These are phyloP conservation scores for Colletotrichum tropicicola DNA, from an alignment of 2,329 filamentous ascomycete species.

Conservation along the genomic window DNA sequence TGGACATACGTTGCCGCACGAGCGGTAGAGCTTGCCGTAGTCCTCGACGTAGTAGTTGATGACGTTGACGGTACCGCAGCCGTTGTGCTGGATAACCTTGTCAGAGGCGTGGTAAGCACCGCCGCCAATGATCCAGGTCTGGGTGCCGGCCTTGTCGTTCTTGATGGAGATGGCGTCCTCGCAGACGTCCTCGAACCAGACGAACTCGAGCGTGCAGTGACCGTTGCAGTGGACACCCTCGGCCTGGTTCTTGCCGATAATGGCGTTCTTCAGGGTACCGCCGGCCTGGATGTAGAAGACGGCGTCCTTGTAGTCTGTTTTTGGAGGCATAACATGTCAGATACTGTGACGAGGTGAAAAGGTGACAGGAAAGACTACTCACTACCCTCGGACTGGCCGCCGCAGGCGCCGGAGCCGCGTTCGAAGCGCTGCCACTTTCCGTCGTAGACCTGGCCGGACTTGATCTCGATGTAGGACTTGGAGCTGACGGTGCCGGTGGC, in stretches of 20 bases:
- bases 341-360: rapidly evolving
- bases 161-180: conserved; percentile 36
- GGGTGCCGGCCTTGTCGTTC: conserved; percentile 25
- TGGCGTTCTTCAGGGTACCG: conserved; percentile 55
- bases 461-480: conserved; percentile 35
- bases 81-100: conserved; percentile 59
- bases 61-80: conserved; percentile 50
- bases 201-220: conserved; percentile 46
- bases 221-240: conserved; percentile 57
- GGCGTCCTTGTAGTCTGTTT: conserved; percentile 48
- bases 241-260: conserved; percentile 49
- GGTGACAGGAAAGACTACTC: not conserved
- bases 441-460: conserved; percentile 42
- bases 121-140: conserved; percentile 42
- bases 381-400: conserved; percentile 51
- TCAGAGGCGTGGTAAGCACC: conserved; percentile 54
- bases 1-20: conserved; percentile 27
- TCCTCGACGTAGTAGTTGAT: conserved; percentile 53
- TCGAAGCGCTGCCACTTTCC: conserved; percentile 47
- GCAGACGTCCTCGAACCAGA: conserved; percentile 39
- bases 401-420: conserved; percentile 50
- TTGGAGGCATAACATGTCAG: not conserved
- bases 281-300: conserved; percentile 52
- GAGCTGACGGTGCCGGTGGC: conserved; percentile 37
- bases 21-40: conserved; percentile 54